phyloP scores from a whole-genome alignment of 306 rosid species.

The Gynostemma pentaphyllum region DNA sequence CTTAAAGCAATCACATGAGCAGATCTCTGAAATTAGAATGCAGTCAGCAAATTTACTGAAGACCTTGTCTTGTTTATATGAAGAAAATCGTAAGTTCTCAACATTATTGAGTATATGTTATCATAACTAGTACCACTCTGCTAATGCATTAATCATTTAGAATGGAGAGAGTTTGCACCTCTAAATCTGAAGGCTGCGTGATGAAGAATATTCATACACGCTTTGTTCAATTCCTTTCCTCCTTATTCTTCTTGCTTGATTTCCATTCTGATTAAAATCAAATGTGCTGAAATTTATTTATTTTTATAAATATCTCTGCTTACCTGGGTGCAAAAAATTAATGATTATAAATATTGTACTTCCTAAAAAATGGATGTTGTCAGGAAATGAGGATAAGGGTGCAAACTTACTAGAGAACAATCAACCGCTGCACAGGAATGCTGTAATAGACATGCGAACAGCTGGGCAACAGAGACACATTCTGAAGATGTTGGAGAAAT shows the following conservation, averaged over 20 bases:
- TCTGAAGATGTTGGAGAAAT: conserved; percentile 66
- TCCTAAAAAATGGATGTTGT: neutral
- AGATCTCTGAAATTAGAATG: conserved; percentile 49
- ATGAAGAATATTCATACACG: too few relatives aligned
- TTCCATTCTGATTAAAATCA: neutral
- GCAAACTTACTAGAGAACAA: conserved; percentile 26
- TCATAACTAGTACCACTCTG: neutral
- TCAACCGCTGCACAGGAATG: conserved; percentile 19
- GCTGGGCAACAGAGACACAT: conserved; percentile 53
- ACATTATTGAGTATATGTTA: neutral
- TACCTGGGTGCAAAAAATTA: neutral
- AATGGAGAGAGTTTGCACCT: neutral
- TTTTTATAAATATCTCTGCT: neutral
- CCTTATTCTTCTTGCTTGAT: neutral
- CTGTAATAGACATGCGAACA: conserved; percentile 44
- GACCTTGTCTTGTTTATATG: conserved; percentile 27
- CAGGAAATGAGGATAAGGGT: conserved; percentile 39
- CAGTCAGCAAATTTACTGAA: conserved; percentile 43
- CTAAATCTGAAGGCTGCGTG: too few relatives aligned
- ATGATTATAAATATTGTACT: neutral
- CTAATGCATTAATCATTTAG: neutral
- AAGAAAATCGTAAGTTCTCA: conserved; percentile 36
- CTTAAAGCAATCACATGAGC: conserved; percentile 55
- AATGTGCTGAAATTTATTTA: neutral
- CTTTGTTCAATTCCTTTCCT: neutral